phyloP scores from a whole-genome alignment of 2,329 filamentous ascomycete genomes.

The Sphaerulina vaccinii region DNA sequence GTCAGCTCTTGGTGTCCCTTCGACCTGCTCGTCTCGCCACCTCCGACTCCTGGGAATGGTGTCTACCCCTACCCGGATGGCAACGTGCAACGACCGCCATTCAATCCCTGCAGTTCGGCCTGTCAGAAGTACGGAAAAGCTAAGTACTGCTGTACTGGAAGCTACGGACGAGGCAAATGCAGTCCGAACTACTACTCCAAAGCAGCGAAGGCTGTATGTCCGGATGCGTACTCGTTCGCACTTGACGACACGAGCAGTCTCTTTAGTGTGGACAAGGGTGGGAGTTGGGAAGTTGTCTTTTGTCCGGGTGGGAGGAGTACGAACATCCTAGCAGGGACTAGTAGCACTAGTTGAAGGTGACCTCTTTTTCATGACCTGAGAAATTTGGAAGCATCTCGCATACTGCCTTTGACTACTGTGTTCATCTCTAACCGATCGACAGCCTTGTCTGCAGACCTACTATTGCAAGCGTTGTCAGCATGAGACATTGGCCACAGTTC shows the following conservation, averaged over 20 bases:
- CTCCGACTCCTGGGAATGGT: constrained; percentile 68
- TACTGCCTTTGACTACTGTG: too few relatives aligned
- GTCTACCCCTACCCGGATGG: constrained; percentile 80
- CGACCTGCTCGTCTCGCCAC: constrained; percentile 68
- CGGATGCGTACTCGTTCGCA: constrained; percentile 80
- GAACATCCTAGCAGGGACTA: constrained; percentile 43
- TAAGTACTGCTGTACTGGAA: constrained; percentile 72
- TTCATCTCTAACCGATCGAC: too few relatives aligned
- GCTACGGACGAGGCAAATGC: constrained; percentile 65
- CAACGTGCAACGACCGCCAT: constrained; percentile 66
- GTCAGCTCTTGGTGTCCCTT: constrained; percentile 76
- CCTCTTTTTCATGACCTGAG: too few relatives aligned
- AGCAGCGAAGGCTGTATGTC: constrained; percentile 71
- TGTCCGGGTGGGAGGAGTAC: constrained; percentile 62
- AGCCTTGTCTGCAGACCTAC: too few relatives aligned
- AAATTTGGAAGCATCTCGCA: too few relatives aligned
- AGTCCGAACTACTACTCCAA: constrained; percentile 66
- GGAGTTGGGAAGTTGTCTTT: constrained; percentile 75
- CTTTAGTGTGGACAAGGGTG: constrained; percentile 61
- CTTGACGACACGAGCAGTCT: constrained; percentile 59
- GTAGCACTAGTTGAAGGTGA: neutral
- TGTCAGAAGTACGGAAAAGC: constrained; percentile 68
- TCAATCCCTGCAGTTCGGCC: constrained; percentile 75
- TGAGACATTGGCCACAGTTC: too few relatives aligned
- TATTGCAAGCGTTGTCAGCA: too few relatives aligned